Evolutionary conservation across 2,329 filamentous ascomycete genomes (phyloP), one percentile per base, ranked within the genome.

Genomic region (Shiraia sp.): DNA sequence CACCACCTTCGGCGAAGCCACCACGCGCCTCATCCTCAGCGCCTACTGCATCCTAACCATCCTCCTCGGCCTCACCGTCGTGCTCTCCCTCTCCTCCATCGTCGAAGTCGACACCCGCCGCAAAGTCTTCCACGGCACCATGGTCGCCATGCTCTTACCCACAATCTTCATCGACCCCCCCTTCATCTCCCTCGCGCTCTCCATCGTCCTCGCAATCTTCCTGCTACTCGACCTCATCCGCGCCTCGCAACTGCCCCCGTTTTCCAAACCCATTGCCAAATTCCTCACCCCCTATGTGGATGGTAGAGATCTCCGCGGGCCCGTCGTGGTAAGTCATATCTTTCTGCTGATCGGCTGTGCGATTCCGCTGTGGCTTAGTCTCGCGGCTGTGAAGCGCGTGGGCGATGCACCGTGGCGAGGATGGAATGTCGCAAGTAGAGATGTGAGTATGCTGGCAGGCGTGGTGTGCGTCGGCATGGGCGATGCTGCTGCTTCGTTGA

Each of bases 51-150:
- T 85, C 1, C 54, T 70, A 3, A 82, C 95, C 40, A 79, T 97
- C 12, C 65, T 80, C 12, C 64, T 82, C 1, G 93, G 92, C 1
- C 77, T 97, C 25, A 72, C 83, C 8, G 76, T 88, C 3, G 88
- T 96, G 6, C 81, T 93, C 37, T 81, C 79, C 29, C 79, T 95
- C 26, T 88, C 86, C 28, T 76, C 83, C 3, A 75, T 88, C 35
- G 91, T 88, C 53, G 91, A 96, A 70, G 92, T 99, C 32, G 93
- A 99, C 71, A 99, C 93, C 1, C 82, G 93, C 35, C 84, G 93
- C 36, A 99, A 99, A 70, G 88, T 97, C 16, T 99, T 99, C 68
- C 93, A 99, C 69, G 95, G 95, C 55, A 96, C 92, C 79, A 97
- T 97, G 87, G 92, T 97, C 6, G 83, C 84, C 41, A 96, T 99